phyloP scores from a whole-genome alignment of 208 protist genomes.

The Leishmania tropica region DNA sequence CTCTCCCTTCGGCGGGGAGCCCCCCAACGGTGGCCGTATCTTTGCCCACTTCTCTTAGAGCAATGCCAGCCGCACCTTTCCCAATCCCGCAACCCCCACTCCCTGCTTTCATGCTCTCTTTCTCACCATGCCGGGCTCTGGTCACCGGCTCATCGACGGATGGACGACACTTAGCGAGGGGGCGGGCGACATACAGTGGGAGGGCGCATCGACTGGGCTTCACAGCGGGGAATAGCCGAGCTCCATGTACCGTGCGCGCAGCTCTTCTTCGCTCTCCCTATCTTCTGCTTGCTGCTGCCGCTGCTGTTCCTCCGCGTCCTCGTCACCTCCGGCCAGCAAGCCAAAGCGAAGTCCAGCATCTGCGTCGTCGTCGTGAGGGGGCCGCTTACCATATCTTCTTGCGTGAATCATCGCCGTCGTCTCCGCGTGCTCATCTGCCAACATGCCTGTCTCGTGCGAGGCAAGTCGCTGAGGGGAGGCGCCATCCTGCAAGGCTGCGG shows the following conservation, averaged over 20 bases:
- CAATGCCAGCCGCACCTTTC: too few relatives aligned
- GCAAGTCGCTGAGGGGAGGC: neutral
- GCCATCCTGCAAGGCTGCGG: constrained; percentile 6
- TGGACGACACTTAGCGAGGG: neutral
- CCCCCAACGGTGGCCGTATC: neutral
- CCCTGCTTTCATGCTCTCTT: neutral
- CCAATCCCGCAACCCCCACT: neutral
- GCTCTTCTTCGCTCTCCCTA: constrained; percentile 10
- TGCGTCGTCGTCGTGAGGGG: neutral
- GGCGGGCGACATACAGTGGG: neutral
- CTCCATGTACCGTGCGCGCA: constrained; percentile 25
- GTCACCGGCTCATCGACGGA: neutral
- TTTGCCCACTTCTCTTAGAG: constrained; percentile 4
- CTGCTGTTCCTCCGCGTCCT: constrained; percentile 18
- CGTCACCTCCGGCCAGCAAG: constrained; percentile 16
- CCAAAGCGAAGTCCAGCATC: constrained; percentile 24
- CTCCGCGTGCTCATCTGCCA: constrained; percentile 13
- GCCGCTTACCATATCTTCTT: neutral
- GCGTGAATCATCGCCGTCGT: neutral
- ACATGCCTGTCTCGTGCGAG: constrained; percentile 1
- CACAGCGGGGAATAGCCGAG: constrained; percentile 35
- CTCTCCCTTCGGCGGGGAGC: neutral
- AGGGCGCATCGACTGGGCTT: neutral
- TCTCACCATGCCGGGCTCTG: neutral
- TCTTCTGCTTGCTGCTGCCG: constrained; percentile 7